Base-by-base conservation (phyloP, 805 yeast species). In the Yamadazyma laniorum region DNA sequence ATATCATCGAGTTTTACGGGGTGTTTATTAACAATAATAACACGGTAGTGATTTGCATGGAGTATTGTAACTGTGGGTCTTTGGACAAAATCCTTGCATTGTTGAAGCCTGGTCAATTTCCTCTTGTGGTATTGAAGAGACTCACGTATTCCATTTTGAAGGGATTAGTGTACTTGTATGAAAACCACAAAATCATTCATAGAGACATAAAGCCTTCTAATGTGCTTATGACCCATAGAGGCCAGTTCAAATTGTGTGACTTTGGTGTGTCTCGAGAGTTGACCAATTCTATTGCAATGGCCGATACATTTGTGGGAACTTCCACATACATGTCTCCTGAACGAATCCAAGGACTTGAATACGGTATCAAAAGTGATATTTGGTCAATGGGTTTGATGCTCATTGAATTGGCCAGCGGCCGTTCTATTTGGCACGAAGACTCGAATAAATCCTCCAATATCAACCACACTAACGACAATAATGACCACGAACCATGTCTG, bases 221-320 rank as follows among this genome's bases (percentile, higher is more conserved):
- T 60, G 96, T 93, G 6, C 68, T 93, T 34, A 77, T 93, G 63
- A 89, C 87, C 44, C 83, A 89, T 27, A 76, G 72, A 47, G 99
- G 99, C 18, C 84, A 82, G 47, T 80, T 93, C 49, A 93, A 90
- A 59, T 72, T 93, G 17, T 90, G 98, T 63, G 99, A 93, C 62
- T 93, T 93, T 66, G 99, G 99, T 16, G 99, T 93, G 5, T 80
- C 90, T 21, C 80, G 96, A 43, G 96, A 89, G 56, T 72, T 93
- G 35, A 85, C 87, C 40, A 89, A 91, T 61, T 93, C 99, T 1
- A 76, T 93, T 42, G 72, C 73, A 21, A 61, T 66, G 67, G 99
- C 97, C 0, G 96, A 93, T 53, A 93, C 99, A 0, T 93, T 93
- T 69, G 98, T 93, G 7, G 99, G 99, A 1, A 93, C 99, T 0